Percentiles rank a stretch among this genome's conserved stretches.
phyloP scores from a whole-genome alignment of 139 green algal species.

The Chlorella sp. region DNA sequence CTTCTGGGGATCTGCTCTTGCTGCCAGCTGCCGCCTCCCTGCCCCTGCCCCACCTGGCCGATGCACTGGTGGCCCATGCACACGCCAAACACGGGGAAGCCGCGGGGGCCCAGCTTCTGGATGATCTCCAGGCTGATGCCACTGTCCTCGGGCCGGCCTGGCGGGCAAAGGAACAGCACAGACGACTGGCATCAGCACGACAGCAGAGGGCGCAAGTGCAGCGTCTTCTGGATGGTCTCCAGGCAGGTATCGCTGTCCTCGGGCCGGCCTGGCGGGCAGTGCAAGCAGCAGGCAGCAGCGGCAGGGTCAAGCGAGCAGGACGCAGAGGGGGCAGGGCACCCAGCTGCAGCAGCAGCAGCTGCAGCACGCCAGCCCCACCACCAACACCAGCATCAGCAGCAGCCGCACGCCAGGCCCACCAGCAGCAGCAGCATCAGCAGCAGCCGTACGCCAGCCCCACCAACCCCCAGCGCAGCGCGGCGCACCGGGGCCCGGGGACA shows the following conservation, averaged over 20 bases:
- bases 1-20: too few species aligned
- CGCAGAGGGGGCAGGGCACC: background rate
- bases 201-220: too few species aligned
- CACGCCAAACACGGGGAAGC: slow-evolving; percentile 95
- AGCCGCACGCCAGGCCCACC: too few species aligned
- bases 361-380: too few species aligned
- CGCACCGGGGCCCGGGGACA: slow-evolving; percentile 94
- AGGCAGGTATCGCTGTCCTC: slow-evolving; percentile 95
- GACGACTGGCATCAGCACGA: too few species aligned
- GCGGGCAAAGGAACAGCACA: background rate
- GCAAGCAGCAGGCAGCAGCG: background rate
- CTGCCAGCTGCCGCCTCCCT: too few species aligned
- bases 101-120: slow-evolving; percentile 73
- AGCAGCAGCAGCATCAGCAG: background rate
- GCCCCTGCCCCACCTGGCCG: slow-evolving; percentile 75
- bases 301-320: background rate
- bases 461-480: too few species aligned
- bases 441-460: background rate
- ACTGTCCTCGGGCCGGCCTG: slow-evolving; percentile 88
- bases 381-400: background rate
- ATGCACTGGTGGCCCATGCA: slow-evolving; percentile 99
- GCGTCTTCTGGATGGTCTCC: slow-evolving; percentile 79
- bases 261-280: slow-evolving; percentile 44
- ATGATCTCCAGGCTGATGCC: slow-evolving; percentile 95
- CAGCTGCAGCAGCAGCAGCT: too few species aligned